Evolutionary conservation across 2,329 filamentous ascomycete species (phyloP).

Genomic region (Talaromyces funiculosus): DNA sequence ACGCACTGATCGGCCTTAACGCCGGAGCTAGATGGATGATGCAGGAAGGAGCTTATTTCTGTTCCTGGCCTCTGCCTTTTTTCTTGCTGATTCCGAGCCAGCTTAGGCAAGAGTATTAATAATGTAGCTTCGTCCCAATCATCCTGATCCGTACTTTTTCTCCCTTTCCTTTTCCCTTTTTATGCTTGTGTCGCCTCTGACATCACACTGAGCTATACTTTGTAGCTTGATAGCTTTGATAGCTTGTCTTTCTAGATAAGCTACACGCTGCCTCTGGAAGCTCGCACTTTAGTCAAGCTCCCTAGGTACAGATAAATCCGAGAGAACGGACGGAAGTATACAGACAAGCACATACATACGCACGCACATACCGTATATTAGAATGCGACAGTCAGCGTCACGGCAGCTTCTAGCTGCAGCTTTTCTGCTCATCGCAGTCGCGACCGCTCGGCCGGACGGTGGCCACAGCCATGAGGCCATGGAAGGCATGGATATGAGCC

Average conservation of each 20-base stretch:
- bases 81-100: background rate
- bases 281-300: background rate
- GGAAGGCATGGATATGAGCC: conserved; percentile 23
- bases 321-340: background rate
- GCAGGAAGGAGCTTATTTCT: conserved; percentile 9
- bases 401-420: conserved; percentile 22
- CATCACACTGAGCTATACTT: conserved; percentile 1
- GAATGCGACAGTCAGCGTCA: background rate
- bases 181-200: background rate
- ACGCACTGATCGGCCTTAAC: conserved; percentile 7
- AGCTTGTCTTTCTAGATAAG: background rate
- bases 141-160: background rate
- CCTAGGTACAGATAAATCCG: background rate
- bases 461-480: conserved; percentile 26
- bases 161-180: background rate
- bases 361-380: background rate
- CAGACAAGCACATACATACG: background rate
- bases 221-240: background rate
- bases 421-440: conserved; percentile 24
- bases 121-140: conserved; percentile 2
- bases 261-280: background rate
- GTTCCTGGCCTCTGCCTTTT: conserved; percentile 3
- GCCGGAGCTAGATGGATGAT: background rate
- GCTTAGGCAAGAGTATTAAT: conserved; percentile 5
- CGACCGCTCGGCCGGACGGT: conserved; percentile 19